Percentiles rank a stretch among this genome's conserved stretches.
Evolutionary conservation across 1,284 basidiomycete genomes (phyloP).

Genomic region (Cutaneotrichosporon arboriforme): DNA sequence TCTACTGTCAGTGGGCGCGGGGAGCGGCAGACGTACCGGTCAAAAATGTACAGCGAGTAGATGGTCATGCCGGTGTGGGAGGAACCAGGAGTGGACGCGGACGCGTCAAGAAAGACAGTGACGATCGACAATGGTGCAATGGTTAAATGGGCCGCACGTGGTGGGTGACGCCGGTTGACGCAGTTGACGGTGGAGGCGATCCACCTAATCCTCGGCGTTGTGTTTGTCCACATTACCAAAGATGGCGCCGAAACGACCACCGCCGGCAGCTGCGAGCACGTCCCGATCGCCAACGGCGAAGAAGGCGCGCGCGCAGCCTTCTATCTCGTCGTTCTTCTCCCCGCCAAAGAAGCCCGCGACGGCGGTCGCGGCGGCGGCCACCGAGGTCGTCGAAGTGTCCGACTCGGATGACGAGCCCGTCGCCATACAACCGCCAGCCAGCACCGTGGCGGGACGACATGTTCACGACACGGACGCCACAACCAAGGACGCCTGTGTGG

Average conservation of each 20-base stretch:
- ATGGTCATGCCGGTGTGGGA: slow-evolving; percentile 59
- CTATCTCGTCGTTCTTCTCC: slow-evolving; percentile 39
- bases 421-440: neutral
- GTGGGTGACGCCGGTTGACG: neutral
- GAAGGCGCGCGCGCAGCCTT: slow-evolving; percentile 15
- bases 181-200: neutral
- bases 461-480: no score
- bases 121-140: neutral
- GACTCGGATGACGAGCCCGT: slow-evolving; percentile 32
- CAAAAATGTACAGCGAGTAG: slow-evolving; percentile 82
- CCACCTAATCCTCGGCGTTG: neutral
- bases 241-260: slow-evolving; percentile 12
- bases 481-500: no score
- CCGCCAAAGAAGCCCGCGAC: slow-evolving; percentile 23
- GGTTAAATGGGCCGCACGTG: neutral
- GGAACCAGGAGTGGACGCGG: neutral
- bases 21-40: slow-evolving; percentile 56
- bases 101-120: neutral
- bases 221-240: neutral
- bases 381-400: slow-evolving; percentile 26
- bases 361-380: slow-evolving; percentile 1
- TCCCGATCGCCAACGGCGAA: slow-evolving; percentile 17
- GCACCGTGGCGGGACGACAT: no score
- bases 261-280: neutral
- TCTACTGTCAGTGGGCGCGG: slow-evolving; percentile 48